Evolutionary conservation across 148 eudicot genomes (phyloP).

Genomic region (Rhododendron mucronatum): DNA sequence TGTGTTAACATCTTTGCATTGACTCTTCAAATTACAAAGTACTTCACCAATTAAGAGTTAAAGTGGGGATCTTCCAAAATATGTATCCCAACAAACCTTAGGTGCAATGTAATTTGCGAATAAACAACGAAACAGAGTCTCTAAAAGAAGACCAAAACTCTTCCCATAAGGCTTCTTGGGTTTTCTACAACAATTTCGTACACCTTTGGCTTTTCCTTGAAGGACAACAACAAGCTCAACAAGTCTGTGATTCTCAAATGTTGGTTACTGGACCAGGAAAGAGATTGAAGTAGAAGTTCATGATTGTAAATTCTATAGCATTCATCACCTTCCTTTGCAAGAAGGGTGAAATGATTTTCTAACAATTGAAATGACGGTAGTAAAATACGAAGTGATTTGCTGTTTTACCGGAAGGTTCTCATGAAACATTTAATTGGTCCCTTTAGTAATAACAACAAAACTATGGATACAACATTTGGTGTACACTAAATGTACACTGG

Average conservation of each 20-base stretch:
- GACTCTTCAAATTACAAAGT: neutral
- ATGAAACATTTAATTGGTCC: neutral
- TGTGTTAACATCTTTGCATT: neutral
- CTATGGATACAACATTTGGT: too few species aligned
- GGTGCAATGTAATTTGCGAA: neutral
- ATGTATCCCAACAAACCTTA: neutral
- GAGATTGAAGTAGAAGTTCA: neutral
- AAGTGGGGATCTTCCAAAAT: neutral
- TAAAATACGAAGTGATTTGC: neutral
- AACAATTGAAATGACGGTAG: neutral
- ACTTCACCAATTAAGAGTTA: neutral
- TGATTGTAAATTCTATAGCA: neutral
- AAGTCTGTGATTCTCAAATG: neutral
- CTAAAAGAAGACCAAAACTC: neutral
- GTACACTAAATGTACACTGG: neutral
- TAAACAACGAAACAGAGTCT: neutral
- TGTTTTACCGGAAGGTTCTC: neutral
- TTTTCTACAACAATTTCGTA: neutral
- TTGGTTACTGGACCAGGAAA: neutral
- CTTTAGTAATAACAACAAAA: neutral
- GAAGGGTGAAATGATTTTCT: neutral
- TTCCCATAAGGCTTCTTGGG: neutral
- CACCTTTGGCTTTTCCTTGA: neutral
- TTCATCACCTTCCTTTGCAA: neutral
- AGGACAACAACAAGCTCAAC: neutral